Evolutionary conservation across 176 grass and related monocot species (phyloP).

Genomic region (Cenchrus americanus): DNA sequence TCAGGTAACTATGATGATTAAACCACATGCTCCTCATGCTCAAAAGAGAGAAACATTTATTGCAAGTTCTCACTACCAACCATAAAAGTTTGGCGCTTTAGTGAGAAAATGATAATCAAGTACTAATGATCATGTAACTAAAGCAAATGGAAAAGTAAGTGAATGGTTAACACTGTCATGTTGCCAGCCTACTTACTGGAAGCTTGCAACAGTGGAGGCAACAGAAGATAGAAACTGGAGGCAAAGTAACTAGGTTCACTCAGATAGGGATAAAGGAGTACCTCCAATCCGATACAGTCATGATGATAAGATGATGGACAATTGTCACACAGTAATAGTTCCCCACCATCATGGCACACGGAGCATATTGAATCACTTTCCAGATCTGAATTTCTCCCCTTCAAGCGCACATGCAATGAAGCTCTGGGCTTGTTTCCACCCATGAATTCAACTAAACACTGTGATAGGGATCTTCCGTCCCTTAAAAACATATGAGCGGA

Average conservation of each 20-base stretch:
- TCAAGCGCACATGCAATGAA: conserved; percentile 45
- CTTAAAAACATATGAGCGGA: conserved; percentile 61
- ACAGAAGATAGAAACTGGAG: neutral
- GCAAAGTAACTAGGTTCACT: conserved; percentile 6
- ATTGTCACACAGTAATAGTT: conserved; percentile 65
- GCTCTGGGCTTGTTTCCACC: conserved; percentile 45
- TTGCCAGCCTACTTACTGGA: conserved; percentile 14
- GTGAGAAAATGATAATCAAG: conserved; percentile 12
- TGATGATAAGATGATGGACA: conserved; percentile 78
- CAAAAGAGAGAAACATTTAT: conserved; percentile 21
- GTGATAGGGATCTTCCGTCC: conserved; percentile 72
- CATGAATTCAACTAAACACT: conserved; percentile 70
- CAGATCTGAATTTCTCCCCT: conserved; percentile 43
- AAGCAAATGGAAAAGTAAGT: conserved; percentile 27
- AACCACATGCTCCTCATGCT: conserved; percentile 15
- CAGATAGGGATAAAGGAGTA: conserved; percentile 25
- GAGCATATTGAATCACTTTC: conserved; percentile 80
- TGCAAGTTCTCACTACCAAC: conserved; percentile 6
- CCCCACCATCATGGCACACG: conserved; percentile 65
- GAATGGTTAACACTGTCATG: conserved; percentile 21
- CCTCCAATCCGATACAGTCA: conserved; percentile 72
- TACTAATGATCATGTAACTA: neutral
- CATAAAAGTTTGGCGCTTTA: neutral
- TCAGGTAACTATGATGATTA: conserved; percentile 8
- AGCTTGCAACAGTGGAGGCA: conserved; percentile 10